Evolutionary conservation across 345 rosid species (phyloP), one percentile per base, ranked within the genome.

Genomic region (Erucastrum elatum): DNA sequence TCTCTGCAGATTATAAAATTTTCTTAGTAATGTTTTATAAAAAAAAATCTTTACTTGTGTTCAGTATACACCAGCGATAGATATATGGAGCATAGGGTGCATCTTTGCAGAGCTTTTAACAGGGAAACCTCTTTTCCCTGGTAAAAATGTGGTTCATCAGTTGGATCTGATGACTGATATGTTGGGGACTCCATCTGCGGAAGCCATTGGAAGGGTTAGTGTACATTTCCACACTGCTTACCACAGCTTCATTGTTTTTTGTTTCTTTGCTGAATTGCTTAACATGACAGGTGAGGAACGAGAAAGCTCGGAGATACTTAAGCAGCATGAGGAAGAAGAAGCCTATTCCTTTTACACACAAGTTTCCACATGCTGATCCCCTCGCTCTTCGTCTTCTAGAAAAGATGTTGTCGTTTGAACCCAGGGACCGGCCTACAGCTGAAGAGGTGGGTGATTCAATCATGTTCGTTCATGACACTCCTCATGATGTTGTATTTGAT

Each of bases 121-220:
- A 51, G 56, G 56, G 56, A 51, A 51, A 2, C 56, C 56, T 51
- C 56, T 51, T 51, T 51, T 51, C 56, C 56, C 56, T 0, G 56
- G 56, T 8, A 51, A 51, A n/a, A 51, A 51, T n/a, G 56, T 51
- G 56, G 56, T 51, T n/a, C 56, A 51, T n/a, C 56, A 51, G n/a
- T 51, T 51, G 56, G 56, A 51, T 51, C 56, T 51, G 56, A 51
- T 51, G 56, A 51, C 56, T 51, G 56, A 51, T 51, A 51, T 51
- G 56, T 51, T 51, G 17, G 56, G 56, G n/a, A 51, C 56, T 51
- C 56, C 56, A 51, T 51, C 56, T n/a, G 56, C 56, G 8, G 56
- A 51, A 51, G 56, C 56, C 56, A 51, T 51, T 51, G 56, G 56
- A 51, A 51, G 56, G 56, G 56, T 51, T n/a, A 51, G 56, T 51